phyloP scores from a whole-genome alignment of 1,139 yeast species.

The Wickerhamomyces sp. region DNA sequence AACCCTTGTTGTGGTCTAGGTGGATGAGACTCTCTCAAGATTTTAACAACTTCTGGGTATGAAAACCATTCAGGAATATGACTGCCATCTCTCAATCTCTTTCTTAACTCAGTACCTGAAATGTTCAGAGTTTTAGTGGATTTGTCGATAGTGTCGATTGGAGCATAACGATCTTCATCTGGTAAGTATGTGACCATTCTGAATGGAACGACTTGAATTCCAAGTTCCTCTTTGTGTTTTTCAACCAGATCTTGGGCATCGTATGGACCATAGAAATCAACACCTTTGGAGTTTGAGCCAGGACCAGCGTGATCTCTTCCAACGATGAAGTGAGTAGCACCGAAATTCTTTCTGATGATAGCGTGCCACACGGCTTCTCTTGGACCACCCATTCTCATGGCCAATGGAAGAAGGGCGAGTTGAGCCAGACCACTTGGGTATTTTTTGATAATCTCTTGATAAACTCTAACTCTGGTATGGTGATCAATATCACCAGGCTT shows the following conservation, averaged over 20 bases:
- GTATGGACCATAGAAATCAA: conserved; percentile 93
- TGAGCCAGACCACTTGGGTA: conserved; percentile 94
- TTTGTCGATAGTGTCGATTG: conserved; percentile 87
- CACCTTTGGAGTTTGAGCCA: conserved; percentile 88
- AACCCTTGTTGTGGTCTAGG: conserved; percentile 90
- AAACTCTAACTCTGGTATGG: conserved; percentile 94
- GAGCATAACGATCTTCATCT: conserved; percentile 91
- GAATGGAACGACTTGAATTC: conserved; percentile 90
- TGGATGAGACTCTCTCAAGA: conserved; percentile 88
- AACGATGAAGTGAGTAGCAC: conserved; percentile 94
- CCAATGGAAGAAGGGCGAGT: conserved; percentile 82
- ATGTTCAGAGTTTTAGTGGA: conserved; percentile 77
- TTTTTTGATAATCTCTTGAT: conserved; percentile 84
- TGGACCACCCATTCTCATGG: conserved; percentile 99
- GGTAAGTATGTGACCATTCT: conserved; percentile 96
- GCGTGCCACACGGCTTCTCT: conserved; percentile 99
- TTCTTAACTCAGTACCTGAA: conserved; percentile 92
- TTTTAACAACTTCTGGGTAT: conserved; percentile 91
- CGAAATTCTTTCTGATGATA: conserved; percentile 90
- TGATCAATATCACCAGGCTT: conserved; percentile 98
- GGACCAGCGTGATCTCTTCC: conserved; percentile 99
- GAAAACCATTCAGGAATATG: conserved; percentile 96
- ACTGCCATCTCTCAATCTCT: conserved; percentile 78
- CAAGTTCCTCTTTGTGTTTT: conserved; percentile 67
- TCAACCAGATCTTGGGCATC: conserved; percentile 92